Base-by-base conservation (phyloP, 2,329 filamentous ascomycete species). In the Acrocalymma vagum region DNA sequence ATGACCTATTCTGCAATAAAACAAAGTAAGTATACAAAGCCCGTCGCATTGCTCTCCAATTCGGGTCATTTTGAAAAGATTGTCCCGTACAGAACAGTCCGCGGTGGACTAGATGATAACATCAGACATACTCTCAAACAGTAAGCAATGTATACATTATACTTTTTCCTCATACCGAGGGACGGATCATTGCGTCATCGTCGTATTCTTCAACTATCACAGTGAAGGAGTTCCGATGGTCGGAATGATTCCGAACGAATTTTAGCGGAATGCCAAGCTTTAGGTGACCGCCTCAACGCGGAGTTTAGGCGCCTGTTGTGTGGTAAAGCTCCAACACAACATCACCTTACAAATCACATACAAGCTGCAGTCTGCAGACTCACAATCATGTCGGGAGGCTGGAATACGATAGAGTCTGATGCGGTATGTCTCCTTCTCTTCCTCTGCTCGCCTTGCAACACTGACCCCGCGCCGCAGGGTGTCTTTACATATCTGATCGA, bases 381-480 rank as follows among this genome's bases (percentile, higher is more conserved):
- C 20, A 13, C 17, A 40, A 55, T 34, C 39, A 70, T 70, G 66
- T 69, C 66, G 27, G 88, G 85, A 59, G 92, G 93, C 51, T 97
- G 93, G 93, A 96, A 95, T 72, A 97, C 93, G 25, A 96, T 97
- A 67, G 93, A 97, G 74, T 95, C 90, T 51, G 93, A 97, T 77
- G 93, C 93, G 71, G 92, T 95, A 81, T 58, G 82, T 75, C 47
- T 41, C 29, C 35, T 33, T 47, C 42, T n/a, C 5, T 17, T 21
- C 13, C 9, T 9, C 18, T 13, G 28, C 32, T 33, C 13, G 20
- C 10, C 11, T 2, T 18, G 3, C 9, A 3, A 15, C 30, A 45
- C 51, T 57, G 28, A 59, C 42, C 9, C 9, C 9, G 4, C 38
- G 84, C 4, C 17, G 5, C 48, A 87, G 92, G 94, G 94, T 64